phyloP scores from a whole-genome alignment of 495 filamentous ascomycete genomes.

The Hypoxylon crocopeplum region DNA sequence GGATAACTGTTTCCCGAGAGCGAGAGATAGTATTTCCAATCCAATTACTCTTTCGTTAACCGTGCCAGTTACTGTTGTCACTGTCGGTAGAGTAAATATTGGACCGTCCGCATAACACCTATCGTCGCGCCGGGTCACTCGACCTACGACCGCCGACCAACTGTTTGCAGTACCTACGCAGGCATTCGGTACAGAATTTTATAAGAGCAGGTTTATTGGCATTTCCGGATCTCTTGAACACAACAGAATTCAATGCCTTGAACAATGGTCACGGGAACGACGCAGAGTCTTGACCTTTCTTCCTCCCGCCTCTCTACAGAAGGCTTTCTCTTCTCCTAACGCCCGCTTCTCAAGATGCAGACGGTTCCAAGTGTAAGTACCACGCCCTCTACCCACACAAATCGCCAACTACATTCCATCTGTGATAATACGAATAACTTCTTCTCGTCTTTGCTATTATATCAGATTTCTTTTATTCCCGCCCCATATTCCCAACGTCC shows the following conservation, averaged over 20 bases:
- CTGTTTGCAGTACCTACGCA: constrained; percentile 24
- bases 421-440: not conserved
- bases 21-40: too few relatives aligned
- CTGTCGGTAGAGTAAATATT: constrained; percentile 27
- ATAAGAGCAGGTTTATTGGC: constrained; percentile 37
- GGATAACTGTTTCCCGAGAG: too few relatives aligned
- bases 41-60: constrained; percentile 18
- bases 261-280: constrained; percentile 42
- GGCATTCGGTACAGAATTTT: constrained; percentile 13
- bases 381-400: constrained; percentile 8
- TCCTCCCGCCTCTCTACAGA: constrained; percentile 42
- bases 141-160: constrained; percentile 27
- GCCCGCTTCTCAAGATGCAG: constrained; percentile 61
- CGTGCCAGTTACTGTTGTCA: constrained; percentile 2
- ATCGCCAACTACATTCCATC: constrained; percentile 7
- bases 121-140: constrained; percentile 36
- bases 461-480: not conserved
- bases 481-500: not conserved
- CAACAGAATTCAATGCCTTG: constrained; percentile 40
- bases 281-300: constrained; percentile 45
- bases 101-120: constrained; percentile 25
- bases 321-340: constrained; percentile 51
- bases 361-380: constrained; percentile 69
- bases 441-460: not conserved
- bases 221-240: constrained; percentile 34